Base-by-base conservation (phyloP, 2,329 filamentous ascomycete genomes). In the Arthrocladium fulminans region DNA sequence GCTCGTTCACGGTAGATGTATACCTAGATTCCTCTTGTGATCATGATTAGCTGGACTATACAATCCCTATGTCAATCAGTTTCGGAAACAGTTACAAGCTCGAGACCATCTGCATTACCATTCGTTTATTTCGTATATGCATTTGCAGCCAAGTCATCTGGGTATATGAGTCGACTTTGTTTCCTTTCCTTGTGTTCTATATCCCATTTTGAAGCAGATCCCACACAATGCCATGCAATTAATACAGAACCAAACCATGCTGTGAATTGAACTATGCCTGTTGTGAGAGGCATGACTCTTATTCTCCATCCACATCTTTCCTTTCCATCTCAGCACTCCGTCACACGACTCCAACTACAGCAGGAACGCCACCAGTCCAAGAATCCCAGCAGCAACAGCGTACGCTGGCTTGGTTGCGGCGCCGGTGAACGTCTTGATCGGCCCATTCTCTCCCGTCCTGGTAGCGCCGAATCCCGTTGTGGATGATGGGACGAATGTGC, bases 391-490 rank as follows among this genome's bases (percentile, higher is more conserved):
- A 48, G 59, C 59, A 6, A 48, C 54, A 13, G 22, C 39, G 4
- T 53, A 53, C 2, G 53, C 55, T 2, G 59, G 59, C 40, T 58
- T 49, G 8, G 61, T 61, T 30, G 58, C 59, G 3, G 61, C 60
- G 17, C 65, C 61, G 7, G 56, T 63, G 50, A 69, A 69, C 15
- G 49, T 63, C 2, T 59, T 58, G 4, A 46, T 49, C 7, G 55
- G 37, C 12, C 29, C 42, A 7, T 39, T 45, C 19, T 29, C 20
- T 4, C 50, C 17, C 7, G 32, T 30, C 20, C n/a, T 27, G 45
- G 17, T 20, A 13, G 41, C 39, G 29, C 23, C 20, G 17, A 32
- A 40, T 6, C 34, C 13, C 8, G 22, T 40, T 12, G 41, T 48
- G 37, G 37, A 13, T 25, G 45, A 40, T 8, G 15, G 22, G 20